Percentiles rank a stretch among this genome's conserved stretches.
phyloP scores from a whole-genome alignment of 345 rosid species.

The Citrus inodora region DNA sequence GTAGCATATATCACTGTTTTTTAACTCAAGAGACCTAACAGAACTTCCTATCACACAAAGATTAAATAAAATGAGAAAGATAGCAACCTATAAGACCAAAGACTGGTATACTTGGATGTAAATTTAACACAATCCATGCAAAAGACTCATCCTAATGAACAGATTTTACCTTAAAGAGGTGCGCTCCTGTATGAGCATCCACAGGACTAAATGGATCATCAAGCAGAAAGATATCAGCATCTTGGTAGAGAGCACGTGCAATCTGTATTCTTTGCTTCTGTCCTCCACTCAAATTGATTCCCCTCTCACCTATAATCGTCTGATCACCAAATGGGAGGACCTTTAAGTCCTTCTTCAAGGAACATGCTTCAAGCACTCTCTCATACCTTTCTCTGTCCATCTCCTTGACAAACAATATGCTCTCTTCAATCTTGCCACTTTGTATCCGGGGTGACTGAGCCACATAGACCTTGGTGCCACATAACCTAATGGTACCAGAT shows the following conservation, averaged over 20 bases:
- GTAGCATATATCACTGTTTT: conserved; percentile 75
- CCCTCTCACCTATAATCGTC: conserved; percentile 75
- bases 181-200: conserved; percentile 72
- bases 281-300: conserved; percentile 81
- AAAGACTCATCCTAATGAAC: background rate
- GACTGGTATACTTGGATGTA: too few species aligned
- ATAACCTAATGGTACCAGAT: conserved; percentile 54
- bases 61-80: background rate
- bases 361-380: conserved; percentile 56
- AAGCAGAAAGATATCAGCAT: conserved; percentile 64
- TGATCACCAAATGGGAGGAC: conserved; percentile 76
- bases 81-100: too few species aligned
- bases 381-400: conserved; percentile 51
- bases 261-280: conserved; percentile 82
- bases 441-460: conserved; percentile 90
- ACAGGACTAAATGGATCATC: conserved; percentile 91
- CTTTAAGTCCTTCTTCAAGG: conserved; percentile 66
- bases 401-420: conserved; percentile 49
- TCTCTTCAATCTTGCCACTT: conserved; percentile 64
- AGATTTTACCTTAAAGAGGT: conserved; percentile 46
- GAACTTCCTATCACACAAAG: conserved; percentile 45
- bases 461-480: conserved; percentile 73
- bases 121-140: too few species aligned
- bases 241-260: conserved; percentile 66
- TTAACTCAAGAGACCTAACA: conserved; percentile 44